Evolutionary conservation across 1,139 yeast genomes (phyloP).

Genomic region (Zygoascus hellenicus): DNA sequence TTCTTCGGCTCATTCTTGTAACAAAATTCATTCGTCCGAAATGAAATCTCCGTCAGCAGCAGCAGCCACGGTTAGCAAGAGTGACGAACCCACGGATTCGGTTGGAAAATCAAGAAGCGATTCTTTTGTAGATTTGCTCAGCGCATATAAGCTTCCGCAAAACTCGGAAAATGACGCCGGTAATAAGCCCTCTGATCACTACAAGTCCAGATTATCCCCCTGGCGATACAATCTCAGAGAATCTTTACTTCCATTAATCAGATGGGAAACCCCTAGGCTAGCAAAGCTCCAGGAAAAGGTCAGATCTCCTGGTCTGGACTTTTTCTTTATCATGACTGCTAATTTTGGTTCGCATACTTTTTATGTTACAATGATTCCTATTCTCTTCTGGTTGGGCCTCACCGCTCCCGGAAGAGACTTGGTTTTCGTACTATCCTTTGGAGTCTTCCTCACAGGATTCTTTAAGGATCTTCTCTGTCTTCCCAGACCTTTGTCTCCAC

Average conservation of each 20-base stretch:
- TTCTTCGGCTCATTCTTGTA: too few relatives aligned
- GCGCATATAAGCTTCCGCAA: constrained; percentile 27
- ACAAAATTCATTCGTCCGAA: too few relatives aligned
- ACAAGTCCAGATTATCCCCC: constrained; percentile 52
- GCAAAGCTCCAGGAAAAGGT: constrained; percentile 49
- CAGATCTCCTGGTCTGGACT: constrained; percentile 54
- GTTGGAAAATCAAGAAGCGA: too few relatives aligned
- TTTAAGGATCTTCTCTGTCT: constrained; percentile 81
- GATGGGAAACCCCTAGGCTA: constrained; percentile 61
- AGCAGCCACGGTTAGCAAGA: too few relatives aligned
- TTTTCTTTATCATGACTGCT: constrained; percentile 84
- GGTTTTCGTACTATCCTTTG: constrained; percentile 73
- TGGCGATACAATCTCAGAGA: constrained; percentile 55
- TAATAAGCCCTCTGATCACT: constrained; percentile 59
- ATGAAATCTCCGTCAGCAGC: too few relatives aligned
- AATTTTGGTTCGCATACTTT: constrained; percentile 90
- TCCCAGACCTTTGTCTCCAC: constrained; percentile 92
- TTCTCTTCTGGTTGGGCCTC: constrained; percentile 80
- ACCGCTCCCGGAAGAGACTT: constrained; percentile 53
- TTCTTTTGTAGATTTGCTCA: constrained; percentile 22
- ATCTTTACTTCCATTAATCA: constrained; percentile 51
- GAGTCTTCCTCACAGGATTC: constrained; percentile 73
- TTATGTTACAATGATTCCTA: constrained; percentile 81
- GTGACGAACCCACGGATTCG: too few relatives aligned
- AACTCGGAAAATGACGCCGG: constrained; percentile 56